These are phyloP conservation scores for Quercus parvula DNA, from an alignment of 306 rosid genomes.

Conservation along the genomic window DNA sequence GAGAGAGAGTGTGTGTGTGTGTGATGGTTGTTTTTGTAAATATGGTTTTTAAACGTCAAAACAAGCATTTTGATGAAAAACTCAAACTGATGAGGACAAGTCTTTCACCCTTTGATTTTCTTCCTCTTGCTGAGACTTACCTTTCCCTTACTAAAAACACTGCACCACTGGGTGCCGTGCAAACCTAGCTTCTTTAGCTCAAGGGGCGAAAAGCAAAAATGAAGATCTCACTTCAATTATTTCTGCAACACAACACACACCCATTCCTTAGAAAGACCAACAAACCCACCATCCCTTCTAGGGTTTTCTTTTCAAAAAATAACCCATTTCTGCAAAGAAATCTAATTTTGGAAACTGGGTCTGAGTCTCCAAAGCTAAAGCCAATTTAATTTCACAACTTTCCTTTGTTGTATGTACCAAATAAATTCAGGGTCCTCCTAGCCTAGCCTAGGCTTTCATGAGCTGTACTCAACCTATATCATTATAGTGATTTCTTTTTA, in stretches of 20 bases:
- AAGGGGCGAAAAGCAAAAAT: conserved; percentile 9
- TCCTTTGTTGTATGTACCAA: not conserved
- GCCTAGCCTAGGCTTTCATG: not conserved
- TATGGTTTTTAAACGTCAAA: conserved; percentile 31
- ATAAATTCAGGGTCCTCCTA: not conserved
- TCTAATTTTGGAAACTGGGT: not conserved
- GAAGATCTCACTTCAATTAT: conserved; percentile 2
- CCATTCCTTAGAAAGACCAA: conserved; percentile 2
- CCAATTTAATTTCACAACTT: not conserved
- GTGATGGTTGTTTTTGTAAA: conserved; percentile 15
- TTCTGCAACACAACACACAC: conserved; percentile 16
- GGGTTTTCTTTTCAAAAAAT: not conserved
- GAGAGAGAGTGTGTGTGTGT: conserved; percentile 11
- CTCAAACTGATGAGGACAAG: conserved; percentile 51
- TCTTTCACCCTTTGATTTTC: conserved; percentile 41
- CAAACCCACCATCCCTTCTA: not conserved
- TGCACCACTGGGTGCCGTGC: conserved; percentile 17
- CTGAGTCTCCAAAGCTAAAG: not conserved
- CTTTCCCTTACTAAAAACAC: conserved; percentile 37
- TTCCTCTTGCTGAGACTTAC: conserved; percentile 16
- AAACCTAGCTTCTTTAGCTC: conserved; percentile 17
- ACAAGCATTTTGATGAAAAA: conserved; percentile 23
- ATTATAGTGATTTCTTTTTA: not conserved
- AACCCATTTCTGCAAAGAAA: not conserved
- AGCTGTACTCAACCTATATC: not conserved